A percentile compares a stretch with the other conserved stretches of the same genome.
These are phyloP conservation scores for Fusarium sp. DNA, from an alignment of 2,329 filamentous ascomycete genomes.

Conservation along the genomic window DNA sequence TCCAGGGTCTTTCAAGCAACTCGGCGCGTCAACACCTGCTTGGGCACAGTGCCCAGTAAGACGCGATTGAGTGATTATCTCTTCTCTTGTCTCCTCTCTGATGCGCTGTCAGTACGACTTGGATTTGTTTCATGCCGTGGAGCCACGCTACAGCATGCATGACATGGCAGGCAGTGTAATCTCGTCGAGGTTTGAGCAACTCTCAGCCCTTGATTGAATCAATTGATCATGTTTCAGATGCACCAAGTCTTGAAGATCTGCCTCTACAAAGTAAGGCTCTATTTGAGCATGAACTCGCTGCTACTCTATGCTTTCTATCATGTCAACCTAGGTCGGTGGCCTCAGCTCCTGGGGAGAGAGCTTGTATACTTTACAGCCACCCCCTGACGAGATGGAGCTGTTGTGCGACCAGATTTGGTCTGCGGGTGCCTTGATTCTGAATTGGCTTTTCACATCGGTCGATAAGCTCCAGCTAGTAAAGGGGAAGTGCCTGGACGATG, in stretches of 20 bases:
- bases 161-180: constrained; percentile 37
- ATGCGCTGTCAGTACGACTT: constrained; percentile 46
- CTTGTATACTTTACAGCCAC: constrained; percentile 23
- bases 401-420: constrained; percentile 21
- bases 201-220: constrained; percentile 9
- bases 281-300: constrained; percentile 11
- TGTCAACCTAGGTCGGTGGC: constrained; percentile 20
- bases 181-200: constrained; percentile 26
- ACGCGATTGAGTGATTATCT: constrained; percentile 10
- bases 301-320: constrained; percentile 1
- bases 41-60: constrained; percentile 22
- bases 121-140: constrained; percentile 40
- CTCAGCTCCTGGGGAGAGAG: constrained; percentile 14
- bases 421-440: constrained; percentile 16
- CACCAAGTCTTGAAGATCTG: constrained; percentile 8
- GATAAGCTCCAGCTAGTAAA: constrained; percentile 27
- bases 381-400: constrained; percentile 30
- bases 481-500: constrained; percentile 32
- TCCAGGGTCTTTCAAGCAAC: constrained; percentile 7
- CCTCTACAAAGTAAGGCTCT: neutral
- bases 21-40: constrained; percentile 35
- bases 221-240: constrained; percentile 32
- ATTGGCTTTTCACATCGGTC: constrained; percentile 22
- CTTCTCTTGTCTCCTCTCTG: constrained; percentile 14
- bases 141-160: constrained; percentile 43